phyloP scores from a whole-genome alignment of 2,329 filamentous ascomycete species.

The Cryphonectria parasitica region DNA sequence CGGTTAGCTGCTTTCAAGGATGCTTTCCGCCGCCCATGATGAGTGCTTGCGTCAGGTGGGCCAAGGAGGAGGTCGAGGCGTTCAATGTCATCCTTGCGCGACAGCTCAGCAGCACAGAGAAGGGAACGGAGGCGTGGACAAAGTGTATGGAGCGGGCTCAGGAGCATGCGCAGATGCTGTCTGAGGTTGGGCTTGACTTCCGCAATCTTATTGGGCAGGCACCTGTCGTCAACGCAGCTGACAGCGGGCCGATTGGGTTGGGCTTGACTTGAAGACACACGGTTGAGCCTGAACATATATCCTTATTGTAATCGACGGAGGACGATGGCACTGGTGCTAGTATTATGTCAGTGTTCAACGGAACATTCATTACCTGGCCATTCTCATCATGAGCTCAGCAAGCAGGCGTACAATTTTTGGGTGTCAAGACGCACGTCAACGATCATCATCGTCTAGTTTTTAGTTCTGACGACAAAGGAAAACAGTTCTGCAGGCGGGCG shows the following conservation, averaged over 20 bases:
- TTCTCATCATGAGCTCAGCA: neutral
- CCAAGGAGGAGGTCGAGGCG: constrained; percentile 89
- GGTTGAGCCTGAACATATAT: no score
- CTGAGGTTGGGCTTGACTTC: constrained; percentile 90
- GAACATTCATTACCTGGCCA: neutral
- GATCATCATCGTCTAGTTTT: neutral
- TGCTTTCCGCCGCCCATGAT: constrained; percentile 88
- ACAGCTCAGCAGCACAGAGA: constrained; percentile 85
- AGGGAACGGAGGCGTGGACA: constrained; percentile 74
- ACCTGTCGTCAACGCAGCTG: constrained; percentile 35
- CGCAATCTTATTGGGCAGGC: constrained; percentile 74
- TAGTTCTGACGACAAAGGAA: neutral
- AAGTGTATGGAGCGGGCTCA: constrained; percentile 82
- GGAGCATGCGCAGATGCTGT: constrained; percentile 78
- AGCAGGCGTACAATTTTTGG: neutral
- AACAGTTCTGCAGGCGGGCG: neutral
- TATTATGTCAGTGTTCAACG: neutral
- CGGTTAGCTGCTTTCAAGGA: constrained; percentile 82
- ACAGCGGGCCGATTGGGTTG: constrained; percentile 46
- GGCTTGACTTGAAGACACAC: constrained; percentile 41
- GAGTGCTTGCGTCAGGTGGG: constrained; percentile 96
- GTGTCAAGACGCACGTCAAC: neutral
- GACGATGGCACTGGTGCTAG: neutral
- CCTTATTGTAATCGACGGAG: neutral
- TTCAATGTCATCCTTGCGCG: constrained; percentile 84